Percentiles rank a stretch among this genome's conserved stretches.
Conservation (phyloP, 345 rosid genomes). For the Atalantia buxifolia region DNA sequence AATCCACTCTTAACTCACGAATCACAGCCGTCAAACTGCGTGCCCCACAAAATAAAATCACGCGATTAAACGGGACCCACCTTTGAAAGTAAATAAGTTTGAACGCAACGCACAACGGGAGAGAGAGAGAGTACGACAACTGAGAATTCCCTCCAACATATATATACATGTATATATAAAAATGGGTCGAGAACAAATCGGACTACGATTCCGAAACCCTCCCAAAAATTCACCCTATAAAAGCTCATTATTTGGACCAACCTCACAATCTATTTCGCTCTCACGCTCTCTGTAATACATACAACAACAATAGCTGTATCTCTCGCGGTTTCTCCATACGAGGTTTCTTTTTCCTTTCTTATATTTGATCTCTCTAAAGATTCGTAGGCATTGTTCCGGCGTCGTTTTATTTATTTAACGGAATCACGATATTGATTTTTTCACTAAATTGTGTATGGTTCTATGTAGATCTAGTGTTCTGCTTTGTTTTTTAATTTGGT, state of each 20-base stretch:
- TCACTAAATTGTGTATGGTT: neutral
- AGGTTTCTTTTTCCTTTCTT: slow-evolving; percentile 7
- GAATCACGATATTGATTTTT: neutral
- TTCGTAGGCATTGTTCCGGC: neutral
- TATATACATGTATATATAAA: neutral
- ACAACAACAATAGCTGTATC: neutral
- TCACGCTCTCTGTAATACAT: neutral
- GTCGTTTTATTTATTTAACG: neutral
- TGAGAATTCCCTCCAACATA: slow-evolving; percentile 5
- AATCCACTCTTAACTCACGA: neutral
- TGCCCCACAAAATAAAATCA: neutral
- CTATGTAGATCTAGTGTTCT: neutral
- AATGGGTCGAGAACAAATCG: neutral
- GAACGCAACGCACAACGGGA: neutral
- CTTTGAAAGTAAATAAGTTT: neutral
- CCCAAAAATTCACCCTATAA: neutral
- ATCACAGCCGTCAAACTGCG: neutral
- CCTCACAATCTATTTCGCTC: neutral
- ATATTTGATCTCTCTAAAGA: neutral
- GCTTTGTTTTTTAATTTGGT: neutral
- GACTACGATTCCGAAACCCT: neutral
- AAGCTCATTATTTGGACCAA: neutral
- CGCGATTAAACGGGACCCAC: neutral
- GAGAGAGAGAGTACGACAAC: neutral
- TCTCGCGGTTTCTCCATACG: neutral